Conservation (phyloP, 768 basidiomycete genomes). For the Leucocoprinus sp. region DNA sequence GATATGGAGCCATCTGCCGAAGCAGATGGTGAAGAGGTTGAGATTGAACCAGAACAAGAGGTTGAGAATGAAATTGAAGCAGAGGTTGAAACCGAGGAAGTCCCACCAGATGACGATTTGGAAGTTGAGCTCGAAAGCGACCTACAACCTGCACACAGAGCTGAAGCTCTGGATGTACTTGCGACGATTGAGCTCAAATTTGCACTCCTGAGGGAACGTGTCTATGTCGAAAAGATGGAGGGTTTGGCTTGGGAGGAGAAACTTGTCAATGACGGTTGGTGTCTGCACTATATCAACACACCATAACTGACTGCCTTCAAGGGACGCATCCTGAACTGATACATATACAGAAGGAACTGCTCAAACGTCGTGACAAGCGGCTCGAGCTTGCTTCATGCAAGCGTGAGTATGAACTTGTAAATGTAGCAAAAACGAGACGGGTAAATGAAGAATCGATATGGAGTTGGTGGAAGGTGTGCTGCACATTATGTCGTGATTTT, state of each 20-base stretch:
- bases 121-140: slow-evolving; percentile 37
- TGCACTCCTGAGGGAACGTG: slow-evolving; percentile 73
- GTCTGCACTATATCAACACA: slow-evolving; percentile 18
- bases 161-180: slow-evolving; percentile 82
- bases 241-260: slow-evolving; percentile 82
- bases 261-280: slow-evolving; percentile 62
- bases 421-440: slow-evolving; percentile 51
- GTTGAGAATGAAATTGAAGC: slow-evolving; percentile 30
- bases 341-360: slow-evolving; percentile 72
- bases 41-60: slow-evolving; percentile 24
- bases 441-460: slow-evolving; percentile 73
- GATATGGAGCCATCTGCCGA: slow-evolving; percentile 13
- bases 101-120: slow-evolving; percentile 21
- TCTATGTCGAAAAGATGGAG: slow-evolving; percentile 95
- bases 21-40: slow-evolving; percentile 18
- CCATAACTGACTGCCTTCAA: slow-evolving; percentile 20
- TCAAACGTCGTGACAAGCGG: slow-evolving; percentile 71
- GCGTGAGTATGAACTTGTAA: slow-evolving; percentile 58
- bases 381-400: slow-evolving; percentile 74
- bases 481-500: too few species aligned
- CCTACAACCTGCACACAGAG: slow-evolving; percentile 72
- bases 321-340: slow-evolving; percentile 83
- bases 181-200: slow-evolving; percentile 91
- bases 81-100: slow-evolving; percentile 23
- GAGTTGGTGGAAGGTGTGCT: slow-evolving; percentile 83